Evolutionary conservation across 176 grass and related monocot species (phyloP), one percentile per base, ranked within the genome.

Genomic region (Ampelocalamus luodianensis): DNA sequence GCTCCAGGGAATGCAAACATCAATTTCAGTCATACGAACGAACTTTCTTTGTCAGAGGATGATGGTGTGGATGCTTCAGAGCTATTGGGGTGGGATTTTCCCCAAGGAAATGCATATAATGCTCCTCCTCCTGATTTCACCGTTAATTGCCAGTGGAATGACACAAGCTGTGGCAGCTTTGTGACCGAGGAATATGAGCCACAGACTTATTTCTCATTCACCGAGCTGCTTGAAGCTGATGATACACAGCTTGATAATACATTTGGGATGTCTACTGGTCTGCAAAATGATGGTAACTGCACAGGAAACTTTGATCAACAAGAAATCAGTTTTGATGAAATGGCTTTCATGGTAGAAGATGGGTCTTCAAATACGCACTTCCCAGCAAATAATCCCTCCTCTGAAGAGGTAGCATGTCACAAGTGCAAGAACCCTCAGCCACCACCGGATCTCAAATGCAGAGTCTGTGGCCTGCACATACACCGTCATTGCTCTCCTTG

Each of bases 161-260:
- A 90, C 26, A 64, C 72, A 48, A 84, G 74, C 20, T 55, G 75
- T 84, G 77, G 83, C 24, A 90, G 87, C 65, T 62, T 66, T 48
- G 90, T 51, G 23, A 55, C 44, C 22, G 77, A 68, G 2, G 83
- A 95, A 65, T 95, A 87, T 76, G 93, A 92, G 59, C 90, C 90
- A 2, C 90, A 95, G 16, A 95, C 93, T 43, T 95, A 89, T 76
- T 95, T 92, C 80, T 95, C 90, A 11, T 95, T 92, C 76, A 92
- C 90, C 0, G 93, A 95, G 72, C 81, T 92, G 37, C 87, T 95
- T 79, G 93, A 92, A 78, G 88, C 90, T 65, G 90, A 92, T 70
- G 86, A 92, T 85, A 79, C 82, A 3, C 82, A 84, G 82, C 24
- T 86, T 40, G 86, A 92, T n/a, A 83, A 88, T 89, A 78, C 78